Base-by-base conservation (phyloP, 768 basidiomycete species). In the Russula sp. region DNA sequence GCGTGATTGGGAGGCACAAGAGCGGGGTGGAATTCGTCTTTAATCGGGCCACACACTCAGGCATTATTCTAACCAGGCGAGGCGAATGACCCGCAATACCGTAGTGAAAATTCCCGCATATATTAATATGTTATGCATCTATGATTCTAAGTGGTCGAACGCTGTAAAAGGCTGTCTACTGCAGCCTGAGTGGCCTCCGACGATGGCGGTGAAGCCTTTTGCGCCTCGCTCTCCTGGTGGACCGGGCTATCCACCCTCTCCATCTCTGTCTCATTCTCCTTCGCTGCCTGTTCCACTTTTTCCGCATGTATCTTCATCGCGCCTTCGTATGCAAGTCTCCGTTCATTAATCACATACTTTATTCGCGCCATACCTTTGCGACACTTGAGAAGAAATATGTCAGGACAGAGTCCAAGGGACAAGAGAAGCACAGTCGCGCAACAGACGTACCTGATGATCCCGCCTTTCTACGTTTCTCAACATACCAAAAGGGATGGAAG, bases 331-430 rank as follows among this genome's bases (percentile, higher is more conserved):
- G 92, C 92, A 26, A 92, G 73, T 51, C 94, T 82, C 40, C 97
- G 87, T 73, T 98, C 95, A 72, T 93, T 93, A 55, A 98, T 79
- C 24, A 98, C 86, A 63, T 83, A 86, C 75, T 98, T 98, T 75
- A 98, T 93, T 22, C 92, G 86, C n/a, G 92, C 93, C 94, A 97
- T 96, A 22, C 92, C 88, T 79, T 94, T 96, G 24, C 90, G 89
- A 75, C 87, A 88, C 94, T 97, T 67, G 11, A 59, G 59, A 46
- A 40, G 52, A 10, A 64, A 18, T 8, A 3, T 13, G 56, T 46
- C 28, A 36, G 62, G 22, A 51, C 20, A 32, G 3, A 16, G 40
- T 48, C 57, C 32, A 44, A 56, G 34, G 11, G 38, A 24, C 58
- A 24, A 13, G 49, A 59, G 24, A 54, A 61, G 64, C 42, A 46